Evolutionary conservation across 2,329 filamentous ascomycete species (phyloP), one percentile per base, ranked within the genome.

Genomic region (Penicillium sp.): DNA sequence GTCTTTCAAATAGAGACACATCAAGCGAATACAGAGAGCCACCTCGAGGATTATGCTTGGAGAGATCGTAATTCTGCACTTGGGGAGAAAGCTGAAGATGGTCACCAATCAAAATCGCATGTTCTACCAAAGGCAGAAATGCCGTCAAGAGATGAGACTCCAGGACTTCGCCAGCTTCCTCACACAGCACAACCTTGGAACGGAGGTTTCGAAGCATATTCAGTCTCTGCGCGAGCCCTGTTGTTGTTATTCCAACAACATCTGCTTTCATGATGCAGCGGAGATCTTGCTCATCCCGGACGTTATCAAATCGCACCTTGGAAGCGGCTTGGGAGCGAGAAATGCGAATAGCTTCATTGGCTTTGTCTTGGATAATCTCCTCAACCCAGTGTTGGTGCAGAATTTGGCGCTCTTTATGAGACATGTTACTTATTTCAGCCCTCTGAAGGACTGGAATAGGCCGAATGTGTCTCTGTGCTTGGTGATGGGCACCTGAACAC

Each of bases 121-220:
- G 64, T 35, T 70, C 59, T 8, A 70, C 44, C 0, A 46, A 56
- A 3, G 64, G 65, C 18, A 69, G 43, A 1, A 69, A 44, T 2
- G 66, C 50, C 3, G 60, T 55, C 4, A 70, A 47, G 6, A 55
- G 63, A 41, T 84, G 79, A 0, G 76, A 68, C 54, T 85, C 82
- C 20, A 84, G 64, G 0, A 85, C 76, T 44, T 85, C 80, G 0
- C 74, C 81, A 1, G 81, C 81, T 51, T 85, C 81, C 54, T 85
- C 81, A 22, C 76, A 82, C 1, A 85, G 55, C 11, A 85, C 11
- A 12, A 42, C 42, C 6, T 41, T 50, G 14, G 37, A 8, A 11
- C 32, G 15, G 14, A 48, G 0, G 1, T 39, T 34, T 2, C 41
- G 48, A 0, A 50, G 4, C 31, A 33, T 48, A 12, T 50, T 16